Evolutionary conservation across 768 basidiomycete genomes (phyloP), one percentile per base, ranked within the genome.

Genomic region (Kwoniella bestiolae): DNA sequence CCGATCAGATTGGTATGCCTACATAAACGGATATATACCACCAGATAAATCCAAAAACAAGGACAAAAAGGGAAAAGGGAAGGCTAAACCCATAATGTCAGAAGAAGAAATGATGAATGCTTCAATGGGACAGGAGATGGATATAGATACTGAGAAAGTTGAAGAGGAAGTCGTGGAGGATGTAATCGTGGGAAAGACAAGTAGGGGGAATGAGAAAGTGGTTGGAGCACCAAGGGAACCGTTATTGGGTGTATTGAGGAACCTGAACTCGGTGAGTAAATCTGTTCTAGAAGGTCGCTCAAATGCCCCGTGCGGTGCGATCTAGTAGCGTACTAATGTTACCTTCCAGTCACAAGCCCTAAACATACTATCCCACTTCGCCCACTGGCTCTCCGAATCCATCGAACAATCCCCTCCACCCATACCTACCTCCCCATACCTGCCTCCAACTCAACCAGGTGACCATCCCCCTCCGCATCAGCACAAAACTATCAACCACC

Each of bases 71-170:
- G 53, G 52, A 14, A 64, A 71, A 44, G 59, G 34, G 14, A 60
- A 49, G 26, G 44, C 60, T 6, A 56, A 31, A 26, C 23, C 41
- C 18, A 50, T 44, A 26, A 58, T 29, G 69, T 68, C 47, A 18
- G 68, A 70, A 38, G 73, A 74, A 56, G 70, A 64, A 35, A 44
- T 45, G n/a, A 66, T 74, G 69, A 74, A 74, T 64, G 65, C 60
- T 5, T 31, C 28, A 18, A 29, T 23, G 28, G 53, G 35, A 21
- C 18, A 53, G 46, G 64, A 55, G 32, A 32, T 49, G 60, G 52
- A 63, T 55, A 21, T 63, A 5, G 66, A 64, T 21, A 56, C n/a
- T n/a, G 34, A 51, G 21, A 62, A 57, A 7, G 60, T 53, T 3
- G 68, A 62, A 23, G 58, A 64, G 28, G 56, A 55, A 18, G 63